phyloP scores from a whole-genome alignment of 176 grass and related monocot species.

The Microstegium vimineum region DNA sequence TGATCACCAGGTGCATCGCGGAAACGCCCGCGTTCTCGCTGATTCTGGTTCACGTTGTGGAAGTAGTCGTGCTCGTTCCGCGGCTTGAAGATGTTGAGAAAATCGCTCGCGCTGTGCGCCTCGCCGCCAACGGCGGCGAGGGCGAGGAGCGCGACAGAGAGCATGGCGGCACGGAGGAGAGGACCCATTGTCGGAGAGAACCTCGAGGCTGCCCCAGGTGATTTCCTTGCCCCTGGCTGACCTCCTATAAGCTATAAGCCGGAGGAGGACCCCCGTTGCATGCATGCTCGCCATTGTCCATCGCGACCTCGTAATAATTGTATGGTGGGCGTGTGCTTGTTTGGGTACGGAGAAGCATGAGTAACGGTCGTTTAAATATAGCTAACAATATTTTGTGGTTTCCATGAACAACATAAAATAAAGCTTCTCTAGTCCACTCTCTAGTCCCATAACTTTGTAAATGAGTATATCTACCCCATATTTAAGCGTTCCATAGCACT shows the following conservation, averaged over 20 bases:
- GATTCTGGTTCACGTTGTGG: conserved; percentile 28
- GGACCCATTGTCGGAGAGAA: conserved; percentile 1
- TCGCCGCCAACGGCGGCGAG: background rate
- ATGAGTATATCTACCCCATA: too few relatives aligned
- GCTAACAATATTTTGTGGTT: conserved; percentile 1
- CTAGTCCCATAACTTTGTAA: background rate
- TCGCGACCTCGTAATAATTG: conserved; percentile 14
- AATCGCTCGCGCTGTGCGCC: background rate
- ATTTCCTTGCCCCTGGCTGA: too few relatives aligned
- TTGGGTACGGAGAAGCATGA: conserved; percentile 25
- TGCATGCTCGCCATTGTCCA: background rate
- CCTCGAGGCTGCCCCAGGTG: background rate
- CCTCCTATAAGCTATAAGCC: background rate
- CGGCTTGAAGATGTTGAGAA: conserved; percentile 38
- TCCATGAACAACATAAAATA: background rate
- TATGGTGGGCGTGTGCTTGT: conserved; percentile 14
- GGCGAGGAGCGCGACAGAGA: conserved; percentile 11
- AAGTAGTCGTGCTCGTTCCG: conserved; percentile 29
- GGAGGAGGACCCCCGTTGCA: background rate
- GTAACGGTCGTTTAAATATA: conserved; percentile 40
- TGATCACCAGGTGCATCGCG: conserved; percentile 60
- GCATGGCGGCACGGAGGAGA: conserved; percentile 1
- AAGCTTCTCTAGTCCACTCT: background rate
- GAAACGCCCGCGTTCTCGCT: conserved; percentile 59
- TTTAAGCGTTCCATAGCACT: too few relatives aligned